Conservation (phyloP, 2,329 filamentous ascomycete species). For the Beauveria brongniartii region DNA sequence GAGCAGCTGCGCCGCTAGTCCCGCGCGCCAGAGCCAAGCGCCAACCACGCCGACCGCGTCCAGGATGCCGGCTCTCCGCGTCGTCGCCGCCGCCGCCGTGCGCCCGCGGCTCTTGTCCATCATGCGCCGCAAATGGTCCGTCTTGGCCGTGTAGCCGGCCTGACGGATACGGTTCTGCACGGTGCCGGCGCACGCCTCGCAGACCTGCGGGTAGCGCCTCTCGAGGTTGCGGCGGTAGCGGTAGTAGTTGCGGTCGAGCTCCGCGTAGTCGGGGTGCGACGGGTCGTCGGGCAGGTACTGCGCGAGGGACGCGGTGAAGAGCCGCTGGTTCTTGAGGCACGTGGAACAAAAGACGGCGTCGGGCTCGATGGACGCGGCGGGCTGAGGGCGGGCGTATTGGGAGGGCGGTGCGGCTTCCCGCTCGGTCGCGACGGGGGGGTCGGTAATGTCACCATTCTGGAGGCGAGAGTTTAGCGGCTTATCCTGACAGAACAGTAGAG, state of each 20-base stretch:
- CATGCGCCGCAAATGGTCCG: slow-evolving; percentile 69
- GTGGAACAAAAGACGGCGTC: slow-evolving; percentile 57
- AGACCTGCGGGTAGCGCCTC: slow-evolving; percentile 81
- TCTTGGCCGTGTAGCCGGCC: slow-evolving; percentile 73
- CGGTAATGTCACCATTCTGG: slow-evolving; percentile 80
- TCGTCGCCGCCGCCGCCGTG: slow-evolving; percentile 14
- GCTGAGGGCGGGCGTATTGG: slow-evolving; percentile 40
- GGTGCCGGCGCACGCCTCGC: slow-evolving; percentile 66
- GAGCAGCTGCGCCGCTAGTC: slow-evolving; percentile 35
- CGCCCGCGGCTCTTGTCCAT: slow-evolving; percentile 54
- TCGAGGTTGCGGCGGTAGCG: slow-evolving; percentile 67
- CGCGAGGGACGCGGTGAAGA: slow-evolving; percentile 67
- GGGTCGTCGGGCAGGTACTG: slow-evolving; percentile 66
- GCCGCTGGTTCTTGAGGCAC: slow-evolving; percentile 82
- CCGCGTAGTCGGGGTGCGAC: slow-evolving; percentile 58
- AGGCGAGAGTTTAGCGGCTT: slow-evolving; percentile 3
- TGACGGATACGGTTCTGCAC: slow-evolving; percentile 62
- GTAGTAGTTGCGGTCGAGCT: slow-evolving; percentile 61
- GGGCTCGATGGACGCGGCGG: slow-evolving; percentile 17
- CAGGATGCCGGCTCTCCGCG: slow-evolving; percentile 27
- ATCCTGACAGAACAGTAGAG: background rate
- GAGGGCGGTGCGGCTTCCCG: slow-evolving; percentile 31
- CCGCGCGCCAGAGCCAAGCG: slow-evolving; percentile 40
- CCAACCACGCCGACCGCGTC: slow-evolving; percentile 36
- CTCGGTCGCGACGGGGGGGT: slow-evolving; percentile 61